Evolutionary conservation across 1,284 basidiomycete genomes (phyloP), one percentile per base, ranked within the genome.

Genomic region (Coniferiporia sulphurascens): DNA sequence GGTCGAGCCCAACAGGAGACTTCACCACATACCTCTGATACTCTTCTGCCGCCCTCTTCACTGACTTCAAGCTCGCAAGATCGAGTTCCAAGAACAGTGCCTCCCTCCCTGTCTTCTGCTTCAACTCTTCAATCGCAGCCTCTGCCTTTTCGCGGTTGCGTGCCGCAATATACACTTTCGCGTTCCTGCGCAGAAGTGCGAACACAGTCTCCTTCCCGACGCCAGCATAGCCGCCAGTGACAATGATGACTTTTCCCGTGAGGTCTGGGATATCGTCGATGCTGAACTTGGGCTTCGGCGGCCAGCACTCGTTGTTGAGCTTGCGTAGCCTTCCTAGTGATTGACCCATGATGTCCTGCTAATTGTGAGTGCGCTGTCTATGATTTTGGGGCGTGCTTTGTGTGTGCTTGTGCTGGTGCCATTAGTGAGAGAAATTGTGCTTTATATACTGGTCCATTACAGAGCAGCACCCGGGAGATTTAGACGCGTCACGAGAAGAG

Each of bases 211-310:
- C 69, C 48, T 73, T 73, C 0, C 76, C 76, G 35, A 72, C 68
- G 12, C 72, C 71, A 17, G 69, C 66, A 45, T 75, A 76, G 1
- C 67, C 71, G 21, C 72, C 69, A n/a, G 72, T 71, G 12, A 73
- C 67, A 34, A 71, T 68, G 8, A 52, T 34, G 10, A 62, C 57
- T 44, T 59, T 58, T 4, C 61, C 61, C 4, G 58, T 36, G 63
- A 85, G 75, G 65, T 84, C 79, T 0, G 80, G 80, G 3, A 87
- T 78, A 50, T 84, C 73, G 1, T 72, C 71, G 0, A 69, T 69
- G 2, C 64, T 71, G 72, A 78, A 84, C 43, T 67, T 67, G 1
- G 80, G 67, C 60, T 71, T 73, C 0, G 79, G 76, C 49, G 79
- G 79, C 17, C 48, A 22, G 45, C 38, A 17, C 49, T 62, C 48